phyloP scores from a whole-genome alignment of 2,329 filamentous ascomycete species.

The Colletotrichum simmondsii region DNA sequence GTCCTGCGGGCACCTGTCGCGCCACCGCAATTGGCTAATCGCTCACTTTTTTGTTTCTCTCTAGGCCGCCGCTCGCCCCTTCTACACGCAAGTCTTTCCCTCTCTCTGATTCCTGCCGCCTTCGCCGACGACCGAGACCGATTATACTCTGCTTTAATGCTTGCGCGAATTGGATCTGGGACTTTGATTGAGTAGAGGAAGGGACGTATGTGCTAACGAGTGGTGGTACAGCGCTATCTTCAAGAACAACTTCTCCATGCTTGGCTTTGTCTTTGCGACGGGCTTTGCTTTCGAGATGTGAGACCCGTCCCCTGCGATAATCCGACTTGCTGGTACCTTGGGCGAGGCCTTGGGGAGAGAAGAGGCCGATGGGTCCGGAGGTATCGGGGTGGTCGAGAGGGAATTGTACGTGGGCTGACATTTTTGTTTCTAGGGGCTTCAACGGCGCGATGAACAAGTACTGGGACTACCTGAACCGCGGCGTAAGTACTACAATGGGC shows the following conservation, averaged over 20 bases:
- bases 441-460: conserved; percentile 84
- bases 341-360: neutral
- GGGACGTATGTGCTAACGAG: conserved; percentile 7
- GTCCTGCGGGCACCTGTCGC: neutral
- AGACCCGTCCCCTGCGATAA: conserved; percentile 44
- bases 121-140: neutral
- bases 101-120: neutral
- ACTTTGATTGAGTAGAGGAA: neutral
- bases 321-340: neutral
- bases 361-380: neutral
- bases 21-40: conserved; percentile 45
- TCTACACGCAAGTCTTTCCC: conserved; percentile 52
- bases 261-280: conserved; percentile 84
- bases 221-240: conserved; percentile 75
- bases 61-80: conserved; percentile 47
- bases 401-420: conserved; percentile 6
- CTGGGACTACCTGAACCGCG: conserved; percentile 92
- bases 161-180: neutral
- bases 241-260: conserved; percentile 88
- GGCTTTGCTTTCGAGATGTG: conserved; percentile 97
- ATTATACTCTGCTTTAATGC: neutral
- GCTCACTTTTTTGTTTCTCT: conserved; percentile 38
- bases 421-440: conserved; percentile 71
- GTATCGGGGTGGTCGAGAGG: neutral
- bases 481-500: conserved; percentile 72